A percentile compares a stretch with the other conserved stretches of the same genome.
Evolutionary conservation across 331 rosid genomes (phyloP).

Genomic region (Malus hybrid): DNA sequence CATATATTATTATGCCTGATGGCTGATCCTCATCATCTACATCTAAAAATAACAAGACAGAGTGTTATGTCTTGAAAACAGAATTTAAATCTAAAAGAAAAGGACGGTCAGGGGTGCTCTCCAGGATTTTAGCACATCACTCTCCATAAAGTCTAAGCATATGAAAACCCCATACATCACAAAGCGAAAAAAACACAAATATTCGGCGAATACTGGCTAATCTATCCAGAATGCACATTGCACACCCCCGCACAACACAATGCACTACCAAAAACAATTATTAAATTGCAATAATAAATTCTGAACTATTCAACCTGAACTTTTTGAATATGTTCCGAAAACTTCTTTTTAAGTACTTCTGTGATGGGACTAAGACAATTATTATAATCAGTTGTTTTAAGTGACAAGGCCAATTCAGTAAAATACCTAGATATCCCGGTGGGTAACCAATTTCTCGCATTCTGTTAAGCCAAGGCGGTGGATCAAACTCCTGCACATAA

Average conservation of each 20-base stretch:
- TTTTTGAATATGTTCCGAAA: not conserved
- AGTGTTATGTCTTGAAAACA: not conserved
- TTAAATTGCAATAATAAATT: not conserved
- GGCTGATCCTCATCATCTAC: conserved; percentile 79
- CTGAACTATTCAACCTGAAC: not conserved
- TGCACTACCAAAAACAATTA: not conserved
- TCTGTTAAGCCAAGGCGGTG: conserved; percentile 97
- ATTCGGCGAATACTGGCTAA: not conserved
- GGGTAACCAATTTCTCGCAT: conserved; percentile 99
- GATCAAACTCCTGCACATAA: conserved; percentile 77
- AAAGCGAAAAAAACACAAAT: not conserved
- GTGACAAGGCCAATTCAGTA: not conserved
- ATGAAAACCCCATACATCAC: not conserved
- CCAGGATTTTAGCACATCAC: not conserved
- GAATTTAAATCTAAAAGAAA: conserved; percentile 1
- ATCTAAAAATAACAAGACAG: conserved; percentile 34
- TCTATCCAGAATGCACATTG: not conserved
- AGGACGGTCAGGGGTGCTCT: not conserved
- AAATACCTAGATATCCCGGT: conserved; percentile 87
- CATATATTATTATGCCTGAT: conserved; percentile 75
- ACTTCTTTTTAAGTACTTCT: not conserved
- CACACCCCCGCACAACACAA: not conserved
- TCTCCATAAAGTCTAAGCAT: not conserved
- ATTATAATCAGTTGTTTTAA: not conserved
- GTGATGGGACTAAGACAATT: not conserved